Evolutionary conservation across 441 rosid genomes (phyloP).

Genomic region (Eruca vesicaria): DNA sequence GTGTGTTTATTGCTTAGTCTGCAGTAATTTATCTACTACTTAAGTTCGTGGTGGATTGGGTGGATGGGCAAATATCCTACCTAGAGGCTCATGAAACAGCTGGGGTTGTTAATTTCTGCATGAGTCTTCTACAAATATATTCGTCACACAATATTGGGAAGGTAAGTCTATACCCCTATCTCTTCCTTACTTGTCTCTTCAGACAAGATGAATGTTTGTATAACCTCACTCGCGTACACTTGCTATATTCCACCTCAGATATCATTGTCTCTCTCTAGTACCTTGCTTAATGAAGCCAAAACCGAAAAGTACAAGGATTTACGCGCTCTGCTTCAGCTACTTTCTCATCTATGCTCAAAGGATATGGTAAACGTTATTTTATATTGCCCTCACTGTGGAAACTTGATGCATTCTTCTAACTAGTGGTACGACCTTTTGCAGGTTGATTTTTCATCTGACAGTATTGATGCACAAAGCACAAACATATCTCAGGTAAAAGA

Average conservation of each 20-base stretch:
- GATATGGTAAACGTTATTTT: slow-evolving; percentile 71
- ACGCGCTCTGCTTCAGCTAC: slow-evolving; percentile 97
- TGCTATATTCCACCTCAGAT: slow-evolving; percentile 44
- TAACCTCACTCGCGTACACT: slow-evolving; percentile 4
- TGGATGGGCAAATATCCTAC: slow-evolving; percentile 93
- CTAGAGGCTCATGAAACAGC: slow-evolving; percentile 87
- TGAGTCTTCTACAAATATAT: slow-evolving; percentile 88
- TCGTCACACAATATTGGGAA: slow-evolving; percentile 98
- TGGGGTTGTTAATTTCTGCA: slow-evolving; percentile 79
- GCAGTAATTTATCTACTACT: slow-evolving; percentile 93
- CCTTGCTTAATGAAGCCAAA: slow-evolving; percentile 79
- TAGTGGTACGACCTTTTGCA: slow-evolving; percentile 32
- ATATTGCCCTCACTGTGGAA: background rate
- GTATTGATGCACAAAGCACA: slow-evolving; percentile 61
- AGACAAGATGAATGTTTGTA: background rate
- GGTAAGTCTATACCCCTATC: slow-evolving; percentile 43
- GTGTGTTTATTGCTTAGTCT: slow-evolving; percentile 58
- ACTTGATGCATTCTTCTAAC: slow-evolving; percentile 7
- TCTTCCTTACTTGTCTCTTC: slow-evolving; percentile 8
- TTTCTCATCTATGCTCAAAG: slow-evolving; percentile 88
- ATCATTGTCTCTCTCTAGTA: slow-evolving; percentile 73
- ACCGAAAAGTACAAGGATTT: slow-evolving; percentile 86
- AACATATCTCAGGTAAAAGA: slow-evolving; percentile 80
- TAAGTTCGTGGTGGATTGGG: slow-evolving; percentile 93
- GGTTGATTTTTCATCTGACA: slow-evolving; percentile 94